Evolutionary conservation across 495 filamentous ascomycete species (phyloP).

Genomic region (Hypoxylon trugodes): DNA sequence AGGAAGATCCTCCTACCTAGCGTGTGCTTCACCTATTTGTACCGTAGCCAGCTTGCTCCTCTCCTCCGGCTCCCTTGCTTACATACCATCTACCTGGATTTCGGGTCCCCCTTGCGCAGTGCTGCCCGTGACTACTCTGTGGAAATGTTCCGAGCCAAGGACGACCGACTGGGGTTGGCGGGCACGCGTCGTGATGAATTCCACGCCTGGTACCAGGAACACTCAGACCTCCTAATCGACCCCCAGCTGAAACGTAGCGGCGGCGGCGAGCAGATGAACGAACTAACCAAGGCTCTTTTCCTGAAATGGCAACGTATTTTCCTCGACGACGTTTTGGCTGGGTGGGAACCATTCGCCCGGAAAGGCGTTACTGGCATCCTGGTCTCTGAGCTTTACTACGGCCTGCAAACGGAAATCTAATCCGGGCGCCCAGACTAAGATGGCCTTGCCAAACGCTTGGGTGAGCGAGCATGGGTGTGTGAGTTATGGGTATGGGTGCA

Average conservation of each 20-base stretch:
- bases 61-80: constrained; percentile 32
- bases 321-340: constrained; percentile 25
- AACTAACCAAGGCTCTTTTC: constrained; percentile 26
- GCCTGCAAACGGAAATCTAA: constrained; percentile 41
- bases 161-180: constrained; percentile 16
- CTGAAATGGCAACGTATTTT: constrained; percentile 28
- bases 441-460: constrained; percentile 38
- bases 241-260: constrained; percentile 20
- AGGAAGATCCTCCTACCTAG: constrained; percentile 33
- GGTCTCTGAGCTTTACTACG: constrained; percentile 30
- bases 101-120: constrained; percentile 21
- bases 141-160: constrained; percentile 31
- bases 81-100: constrained; percentile 37
- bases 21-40: constrained; percentile 32
- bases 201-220: constrained; percentile 24
- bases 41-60: constrained; percentile 24
- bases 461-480: constrained; percentile 7
- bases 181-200: constrained; percentile 25
- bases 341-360: constrained; percentile 37
- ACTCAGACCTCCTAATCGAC: constrained; percentile 20
- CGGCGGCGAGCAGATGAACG: constrained; percentile 20
- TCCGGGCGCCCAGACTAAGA: constrained; percentile 39
- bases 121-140: constrained; percentile 15
- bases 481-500: background rate
- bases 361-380: constrained; percentile 29